Conservation (phyloP, 345 rosid species). For the Euphorbia lathyris region DNA sequence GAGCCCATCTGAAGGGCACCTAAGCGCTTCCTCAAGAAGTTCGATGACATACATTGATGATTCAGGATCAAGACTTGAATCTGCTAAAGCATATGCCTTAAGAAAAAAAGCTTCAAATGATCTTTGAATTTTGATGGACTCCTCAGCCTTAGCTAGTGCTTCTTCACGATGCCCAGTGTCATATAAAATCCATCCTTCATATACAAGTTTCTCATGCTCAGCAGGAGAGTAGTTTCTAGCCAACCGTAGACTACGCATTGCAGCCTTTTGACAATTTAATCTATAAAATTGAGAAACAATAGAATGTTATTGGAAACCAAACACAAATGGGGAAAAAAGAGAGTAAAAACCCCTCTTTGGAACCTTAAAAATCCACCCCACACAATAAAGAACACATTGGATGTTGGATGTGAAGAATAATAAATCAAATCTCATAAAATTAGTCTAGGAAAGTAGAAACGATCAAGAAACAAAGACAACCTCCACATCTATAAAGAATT, state of each 20-base stretch:
- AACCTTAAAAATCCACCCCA: neutral
- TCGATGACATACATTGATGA: slow-evolving; percentile 66
- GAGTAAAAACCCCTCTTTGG: neutral
- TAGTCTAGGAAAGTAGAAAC: neutral
- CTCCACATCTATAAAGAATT: neutral
- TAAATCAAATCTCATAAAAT: neutral
- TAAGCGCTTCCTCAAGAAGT: slow-evolving; percentile 88
- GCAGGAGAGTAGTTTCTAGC: slow-evolving; percentile 83
- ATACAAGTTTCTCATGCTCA: slow-evolving; percentile 85
- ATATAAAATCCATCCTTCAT: slow-evolving; percentile 94
- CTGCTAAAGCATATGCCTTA: slow-evolving; percentile 88
- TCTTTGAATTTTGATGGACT: slow-evolving; percentile 77
- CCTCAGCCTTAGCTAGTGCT: slow-evolving; percentile 90
- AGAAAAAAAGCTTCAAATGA: slow-evolving; percentile 98
- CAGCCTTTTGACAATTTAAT: slow-evolving; percentile 91
- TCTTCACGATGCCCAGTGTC: slow-evolving; percentile 95
- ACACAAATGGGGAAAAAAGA: neutral
- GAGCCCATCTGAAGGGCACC: slow-evolving; percentile 97
- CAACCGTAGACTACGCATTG: slow-evolving; percentile 81
- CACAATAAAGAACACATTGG: neutral
- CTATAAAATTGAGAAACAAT: slow-evolving; percentile 34
- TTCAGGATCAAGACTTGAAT: slow-evolving; percentile 59
- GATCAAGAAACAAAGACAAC: neutral
- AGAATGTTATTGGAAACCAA: slow-evolving; percentile 3
- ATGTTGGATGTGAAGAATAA: neutral